Evolutionary conservation across 2,329 filamentous ascomycete species (phyloP), one percentile per base, ranked within the genome.

Genomic region (Aspergillus amoenus): DNA sequence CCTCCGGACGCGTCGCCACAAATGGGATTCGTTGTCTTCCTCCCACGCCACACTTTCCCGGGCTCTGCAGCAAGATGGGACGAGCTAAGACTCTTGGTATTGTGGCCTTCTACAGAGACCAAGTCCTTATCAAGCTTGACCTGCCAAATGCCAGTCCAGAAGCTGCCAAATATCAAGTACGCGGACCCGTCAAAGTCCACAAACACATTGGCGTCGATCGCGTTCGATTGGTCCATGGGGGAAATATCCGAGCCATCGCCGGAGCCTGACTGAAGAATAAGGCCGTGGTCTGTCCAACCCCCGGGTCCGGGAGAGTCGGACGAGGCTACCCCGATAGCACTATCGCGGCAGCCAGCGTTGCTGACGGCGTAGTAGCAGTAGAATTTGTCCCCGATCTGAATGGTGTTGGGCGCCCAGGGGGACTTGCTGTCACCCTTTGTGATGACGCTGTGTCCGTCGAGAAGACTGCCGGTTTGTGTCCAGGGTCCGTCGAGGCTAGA

Each of bases 91-190:
- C 58, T 66, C 15, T n/a, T 37, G 4, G 11, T n/a, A 3, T 30
- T n/a, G 8, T 15, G 5, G 2, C 59, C 64, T 9, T 52, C 55
- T 1, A 60, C 50, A 1, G 67, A 67, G 12, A 72, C 43, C 9
- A 71, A 52, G 42, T 70, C 65, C 2, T 61, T 39, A 8, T 57
- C 59, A 58, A 89, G 78, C 37, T 76, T 71, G 1, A 85, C 81
- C 67, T 86, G 82, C 77, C 84, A 88, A 61, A 90, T 80, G 62
- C 86, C 82, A 5, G 75, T 73, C 86, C 87, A 91, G 78, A 88
- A 90, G 43, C 84, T 87, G 43, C 88, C 88, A 59, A 88, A 90
- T 51, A 78, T 83, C 64, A 87, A 71, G 57, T 79, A 79, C 61
- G 79, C 81, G 5, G 64, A 62, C 3, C 65, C 64, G 22, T 69